Conservation (phyloP, 352 stramenopile species). For the Globisporangium middletonii region DNA sequence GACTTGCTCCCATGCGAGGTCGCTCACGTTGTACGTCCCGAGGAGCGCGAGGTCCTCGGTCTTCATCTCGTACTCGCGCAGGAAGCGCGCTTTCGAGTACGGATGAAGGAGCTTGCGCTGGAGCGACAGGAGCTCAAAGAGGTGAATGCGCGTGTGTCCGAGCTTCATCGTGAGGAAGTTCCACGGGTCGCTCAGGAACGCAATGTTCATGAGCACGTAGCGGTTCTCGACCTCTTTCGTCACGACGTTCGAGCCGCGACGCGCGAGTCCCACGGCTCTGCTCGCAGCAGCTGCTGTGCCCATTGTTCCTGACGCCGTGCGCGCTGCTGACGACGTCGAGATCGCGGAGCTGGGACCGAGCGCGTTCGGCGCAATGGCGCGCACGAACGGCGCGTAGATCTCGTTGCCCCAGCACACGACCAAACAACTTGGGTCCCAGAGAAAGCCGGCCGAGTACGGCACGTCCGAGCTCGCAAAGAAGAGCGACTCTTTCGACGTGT, state of each 20-base stretch:
- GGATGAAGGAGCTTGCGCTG: slow-evolving; percentile 43
- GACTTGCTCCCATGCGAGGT: slow-evolving; percentile 42
- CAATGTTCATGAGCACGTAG: slow-evolving; percentile 53
- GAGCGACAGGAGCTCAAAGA: slow-evolving; percentile 19
- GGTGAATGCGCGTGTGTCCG: slow-evolving; percentile 38
- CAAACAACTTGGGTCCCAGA: slow-evolving; percentile 51
- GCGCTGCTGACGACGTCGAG: not conserved
- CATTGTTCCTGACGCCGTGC: not conserved
- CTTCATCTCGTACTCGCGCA: slow-evolving; percentile 41
- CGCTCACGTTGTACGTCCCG: slow-evolving; percentile 38
- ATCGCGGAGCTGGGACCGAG: slow-evolving; percentile 3
- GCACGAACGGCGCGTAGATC: slow-evolving; percentile 28
- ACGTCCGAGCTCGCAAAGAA: slow-evolving; percentile 40
- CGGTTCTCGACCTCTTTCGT: slow-evolving; percentile 18
- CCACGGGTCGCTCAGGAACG: slow-evolving; percentile 50
- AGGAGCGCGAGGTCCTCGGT: slow-evolving; percentile 34
- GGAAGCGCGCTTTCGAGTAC: slow-evolving; percentile 39
- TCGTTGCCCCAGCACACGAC: slow-evolving; percentile 49
- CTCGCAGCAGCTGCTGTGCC: not conserved
- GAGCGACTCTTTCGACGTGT: slow-evolving; percentile 29
- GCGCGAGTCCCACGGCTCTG: slow-evolving; percentile 8
- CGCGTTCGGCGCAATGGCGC: slow-evolving; percentile 9
- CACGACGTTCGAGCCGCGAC: slow-evolving; percentile 10
- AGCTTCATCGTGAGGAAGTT: slow-evolving; percentile 46
- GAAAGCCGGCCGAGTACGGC: slow-evolving; percentile 35